Evolutionary conservation across 495 filamentous ascomycete genomes (phyloP).

Genomic region (Aspergillus diversus): DNA sequence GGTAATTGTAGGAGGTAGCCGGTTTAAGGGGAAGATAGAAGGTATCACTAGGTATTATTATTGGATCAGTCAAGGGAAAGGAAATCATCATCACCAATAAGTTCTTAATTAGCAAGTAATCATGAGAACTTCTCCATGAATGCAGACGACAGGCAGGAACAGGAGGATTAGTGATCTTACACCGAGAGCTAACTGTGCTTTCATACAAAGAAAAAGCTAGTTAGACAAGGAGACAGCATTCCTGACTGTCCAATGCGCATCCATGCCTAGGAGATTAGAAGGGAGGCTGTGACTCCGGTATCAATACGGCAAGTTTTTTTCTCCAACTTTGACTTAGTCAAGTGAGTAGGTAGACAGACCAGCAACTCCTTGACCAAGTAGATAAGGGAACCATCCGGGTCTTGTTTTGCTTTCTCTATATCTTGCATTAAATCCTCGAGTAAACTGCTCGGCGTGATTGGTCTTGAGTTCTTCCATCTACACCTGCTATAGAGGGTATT

Average conservation of each 20-base stretch:
- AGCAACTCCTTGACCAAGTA: too few species aligned
- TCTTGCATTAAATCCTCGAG: too few species aligned
- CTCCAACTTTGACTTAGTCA: background rate
- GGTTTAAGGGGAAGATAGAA: constrained; percentile 1
- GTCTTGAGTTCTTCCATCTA: too few species aligned
- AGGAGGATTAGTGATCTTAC: background rate
- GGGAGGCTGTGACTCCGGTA: constrained; percentile 5
- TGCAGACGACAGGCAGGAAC: background rate
- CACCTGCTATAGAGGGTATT: background rate
- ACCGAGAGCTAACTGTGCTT: background rate
- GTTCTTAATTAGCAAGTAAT: background rate
- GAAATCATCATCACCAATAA: background rate
- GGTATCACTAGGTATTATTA: background rate
- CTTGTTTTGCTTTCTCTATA: too few species aligned
- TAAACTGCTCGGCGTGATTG: too few species aligned
- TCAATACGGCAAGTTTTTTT: constrained; percentile 1
- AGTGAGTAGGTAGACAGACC: background rate
- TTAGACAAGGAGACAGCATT: background rate
- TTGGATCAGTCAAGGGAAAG: background rate
- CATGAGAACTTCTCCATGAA: background rate
- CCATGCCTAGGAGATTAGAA: background rate
- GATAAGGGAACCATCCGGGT: background rate
- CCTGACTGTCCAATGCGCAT: background rate
- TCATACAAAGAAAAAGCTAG: background rate
- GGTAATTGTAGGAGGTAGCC: background rate